Base-by-base conservation (phyloP, 805 yeast genomes). In the Metschnikowia amazonensis region DNA sequence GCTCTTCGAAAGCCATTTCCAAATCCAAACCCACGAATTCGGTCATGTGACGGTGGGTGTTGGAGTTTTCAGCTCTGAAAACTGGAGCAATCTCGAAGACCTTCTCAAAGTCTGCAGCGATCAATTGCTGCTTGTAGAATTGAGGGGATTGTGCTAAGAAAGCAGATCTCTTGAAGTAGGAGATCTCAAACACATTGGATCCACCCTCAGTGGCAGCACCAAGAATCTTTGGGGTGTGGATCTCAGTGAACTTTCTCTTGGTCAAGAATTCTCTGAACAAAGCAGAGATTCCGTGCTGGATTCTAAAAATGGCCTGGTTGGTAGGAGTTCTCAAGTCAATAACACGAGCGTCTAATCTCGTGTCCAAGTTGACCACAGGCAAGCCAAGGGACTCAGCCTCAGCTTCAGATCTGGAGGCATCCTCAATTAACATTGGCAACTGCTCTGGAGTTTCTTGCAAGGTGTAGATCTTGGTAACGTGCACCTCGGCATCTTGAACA, bases 151-250 rank as follows among this genome's bases (percentile, higher is more conserved):
- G 99, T 14, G 99, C 99, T 65, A 94, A 74, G 68, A 79, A 94
- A 5, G 98, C 98, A 51, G 84, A 82, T 51, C 89, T 81, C 67
- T 92, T 92, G 80, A 94, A 94, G 71, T 94, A 94, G 36, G 86
- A 75, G 48, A 94, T 86, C 70, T 89, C 95, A 70, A 94, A 94
- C 39, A 94, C 98, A 66, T 89, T 92, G 48, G 98, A 81, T 56
- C 99, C 99, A 69, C 98, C 97, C 76, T 94, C 99, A 50, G 96
- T 86, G 33, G 99, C 86, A 33, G 98, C 89, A 57, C 95, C 96
- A 61, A 92, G 79, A 58, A 94, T 75, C 73, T 94, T 94, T 51
- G 99, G 99, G 10, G 97, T 85, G 72, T 94, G 99, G 57, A 89
- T 83, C 74, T 95, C 99, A 30, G 84, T 80, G 72, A 94, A 94